These are phyloP conservation scores for Castanea sativa DNA, from an alignment of 306 rosid species.

Conservation along the genomic window DNA sequence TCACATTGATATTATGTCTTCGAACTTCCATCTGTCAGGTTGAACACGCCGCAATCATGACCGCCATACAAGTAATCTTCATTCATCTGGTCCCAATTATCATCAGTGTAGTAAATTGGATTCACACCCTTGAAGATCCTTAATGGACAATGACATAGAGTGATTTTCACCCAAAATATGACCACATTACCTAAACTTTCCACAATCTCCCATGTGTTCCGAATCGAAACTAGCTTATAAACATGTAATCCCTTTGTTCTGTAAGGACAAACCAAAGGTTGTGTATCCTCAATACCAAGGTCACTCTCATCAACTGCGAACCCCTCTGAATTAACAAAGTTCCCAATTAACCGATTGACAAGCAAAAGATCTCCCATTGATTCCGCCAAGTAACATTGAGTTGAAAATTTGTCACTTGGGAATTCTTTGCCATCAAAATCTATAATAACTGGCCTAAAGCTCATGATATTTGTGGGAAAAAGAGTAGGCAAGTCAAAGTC, in stretches of 20 bases:
- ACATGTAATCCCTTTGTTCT: constrained; percentile 9
- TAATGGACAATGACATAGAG: neutral
- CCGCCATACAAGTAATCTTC: neutral
- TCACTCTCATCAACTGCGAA: neutral
- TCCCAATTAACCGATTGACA: neutral
- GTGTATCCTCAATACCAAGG: neutral
- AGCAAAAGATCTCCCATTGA: constrained; percentile 9
- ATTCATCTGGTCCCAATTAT: neutral
- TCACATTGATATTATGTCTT: neutral
- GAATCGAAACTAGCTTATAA: neutral
- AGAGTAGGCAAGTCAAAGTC: neutral
- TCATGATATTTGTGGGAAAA: neutral
- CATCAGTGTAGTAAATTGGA: constrained; percentile 16
- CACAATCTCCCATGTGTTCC: constrained; percentile 8
- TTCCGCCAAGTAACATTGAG: constrained; percentile 12
- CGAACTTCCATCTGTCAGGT: neutral
- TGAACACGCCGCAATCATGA: constrained; percentile 15
- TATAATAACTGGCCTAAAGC: neutral
- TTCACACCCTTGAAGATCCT: neutral
- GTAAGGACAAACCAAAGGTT: neutral
- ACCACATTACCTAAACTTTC: neutral
- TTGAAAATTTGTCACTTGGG: neutral
- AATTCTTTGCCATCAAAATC: neutral
- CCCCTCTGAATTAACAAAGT: neutral
- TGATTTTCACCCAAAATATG: constrained; percentile 11